These are phyloP conservation scores for Stevia rebaudiana DNA, from an alignment of 140 eudicot genomes.

Conservation along the genomic window DNA sequence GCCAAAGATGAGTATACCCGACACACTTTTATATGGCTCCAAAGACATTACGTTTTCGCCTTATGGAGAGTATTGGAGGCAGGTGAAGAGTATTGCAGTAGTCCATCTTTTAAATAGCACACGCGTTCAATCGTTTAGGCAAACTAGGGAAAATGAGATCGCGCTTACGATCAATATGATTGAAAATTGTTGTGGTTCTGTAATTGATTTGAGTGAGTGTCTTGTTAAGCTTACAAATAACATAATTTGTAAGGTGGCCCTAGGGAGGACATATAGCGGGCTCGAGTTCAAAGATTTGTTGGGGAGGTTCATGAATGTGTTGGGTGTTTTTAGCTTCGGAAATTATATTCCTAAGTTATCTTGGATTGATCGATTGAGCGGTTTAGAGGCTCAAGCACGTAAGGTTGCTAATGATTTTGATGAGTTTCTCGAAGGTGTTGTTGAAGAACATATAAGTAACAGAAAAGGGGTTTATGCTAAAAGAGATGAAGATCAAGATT, in stretches of 20 bases:
- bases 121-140: constrained; percentile 39
- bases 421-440: constrained; percentile 30
- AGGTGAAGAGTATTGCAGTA: constrained; percentile 44
- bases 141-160: constrained; percentile 36
- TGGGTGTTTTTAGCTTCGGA: constrained; percentile 23
- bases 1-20: constrained; percentile 15
- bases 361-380: constrained; percentile 32
- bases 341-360: constrained; percentile 32
- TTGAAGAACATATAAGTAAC: constrained; percentile 24
- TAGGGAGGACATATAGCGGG: constrained; percentile 32
- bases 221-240: constrained; percentile 18
- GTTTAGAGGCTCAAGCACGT: constrained; percentile 15
- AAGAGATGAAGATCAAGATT: constrained; percentile 24
- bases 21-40: constrained; percentile 30
- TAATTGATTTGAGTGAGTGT: constrained; percentile 18
- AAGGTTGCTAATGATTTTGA: constrained; percentile 28
- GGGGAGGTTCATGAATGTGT: constrained; percentile 6
- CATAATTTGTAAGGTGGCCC: constrained; percentile 22
- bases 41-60: constrained; percentile 40
- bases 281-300: constrained; percentile 14
- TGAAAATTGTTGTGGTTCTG: constrained; percentile 1
- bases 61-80: constrained; percentile 73
- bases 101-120: constrained; percentile 43
- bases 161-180: constrained; percentile 16
- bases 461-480: constrained; percentile 12